Conservation (phyloP, 148 eudicot species). For the Camellia japonica region DNA sequence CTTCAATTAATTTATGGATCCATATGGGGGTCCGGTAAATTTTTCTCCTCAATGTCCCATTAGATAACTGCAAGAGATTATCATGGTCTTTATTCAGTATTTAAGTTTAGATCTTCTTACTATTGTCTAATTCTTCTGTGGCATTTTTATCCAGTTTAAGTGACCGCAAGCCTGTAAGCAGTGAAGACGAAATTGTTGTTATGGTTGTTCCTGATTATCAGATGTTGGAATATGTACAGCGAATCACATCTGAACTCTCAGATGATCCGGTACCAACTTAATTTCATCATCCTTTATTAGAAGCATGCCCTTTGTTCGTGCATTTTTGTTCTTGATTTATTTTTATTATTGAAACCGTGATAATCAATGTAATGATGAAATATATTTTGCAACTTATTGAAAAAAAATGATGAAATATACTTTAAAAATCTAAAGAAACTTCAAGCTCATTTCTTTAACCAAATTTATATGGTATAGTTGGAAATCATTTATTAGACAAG, state of each 20-base stretch:
- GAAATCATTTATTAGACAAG: not conserved
- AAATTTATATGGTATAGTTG: not conserved
- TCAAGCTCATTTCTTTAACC: not conserved
- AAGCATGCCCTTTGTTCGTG: not conserved
- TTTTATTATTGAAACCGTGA: not conserved
- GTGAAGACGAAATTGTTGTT: conserved; percentile 85
- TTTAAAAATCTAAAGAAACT: not conserved
- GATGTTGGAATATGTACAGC: conserved; percentile 83
- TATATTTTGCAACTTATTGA: not conserved
- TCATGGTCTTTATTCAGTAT: not conserved
- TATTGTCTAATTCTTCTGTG: not conserved
- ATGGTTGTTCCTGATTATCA: conserved; percentile 99
- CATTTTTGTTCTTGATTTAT: not conserved
- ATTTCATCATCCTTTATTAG: conserved; percentile 2
- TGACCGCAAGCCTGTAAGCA: conserved; percentile 89
- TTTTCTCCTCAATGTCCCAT: not conserved
- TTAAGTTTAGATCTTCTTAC: not conserved
- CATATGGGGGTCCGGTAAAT: not conserved
- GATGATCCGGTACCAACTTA: conserved; percentile 75
- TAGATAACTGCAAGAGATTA: not conserved
- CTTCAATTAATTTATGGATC: not conserved
- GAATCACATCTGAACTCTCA: conserved; percentile 73
- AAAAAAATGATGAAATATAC: not conserved
- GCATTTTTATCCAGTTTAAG: conserved; percentile 58
- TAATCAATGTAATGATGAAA: not conserved